Evolutionary conservation across 2,329 filamentous ascomycete genomes (phyloP).

Genomic region (Xylaria sp.): DNA sequence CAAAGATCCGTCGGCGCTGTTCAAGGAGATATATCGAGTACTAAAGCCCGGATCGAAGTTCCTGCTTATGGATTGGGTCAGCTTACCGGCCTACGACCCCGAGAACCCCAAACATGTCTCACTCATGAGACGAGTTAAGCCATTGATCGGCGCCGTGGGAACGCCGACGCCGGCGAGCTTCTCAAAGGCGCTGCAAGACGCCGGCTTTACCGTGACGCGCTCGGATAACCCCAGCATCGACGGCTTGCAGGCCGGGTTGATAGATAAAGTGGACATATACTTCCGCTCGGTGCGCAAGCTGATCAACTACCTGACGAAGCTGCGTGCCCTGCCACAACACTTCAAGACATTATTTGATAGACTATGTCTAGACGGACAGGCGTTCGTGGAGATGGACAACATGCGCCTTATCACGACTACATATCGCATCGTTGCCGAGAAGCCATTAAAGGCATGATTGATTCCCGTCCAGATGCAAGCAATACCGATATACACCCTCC

Average conservation of each 20-base stretch:
- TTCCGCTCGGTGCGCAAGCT: conserved; percentile 63
- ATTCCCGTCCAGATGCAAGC: neutral
- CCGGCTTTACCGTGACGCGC: conserved; percentile 60
- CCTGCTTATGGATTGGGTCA: conserved; percentile 65
- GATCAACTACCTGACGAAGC: conserved; percentile 60
- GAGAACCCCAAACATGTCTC: conserved; percentile 59
- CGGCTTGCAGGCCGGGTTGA: conserved; percentile 63
- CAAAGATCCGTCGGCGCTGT: conserved; percentile 60
- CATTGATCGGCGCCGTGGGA: conserved; percentile 65
- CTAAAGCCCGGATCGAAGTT: conserved; percentile 63
- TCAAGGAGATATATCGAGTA: conserved; percentile 61
- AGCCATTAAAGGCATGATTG: conserved; percentile 42
- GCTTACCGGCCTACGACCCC: conserved; percentile 61
- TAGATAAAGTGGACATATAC: conserved; percentile 65
- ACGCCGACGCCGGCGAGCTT: conserved; percentile 62
- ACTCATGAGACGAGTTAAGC: conserved; percentile 66
- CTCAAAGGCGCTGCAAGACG: conserved; percentile 57
- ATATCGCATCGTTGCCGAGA: conserved; percentile 64
- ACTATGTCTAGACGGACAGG: conserved; percentile 63
- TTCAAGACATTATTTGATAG: conserved; percentile 66
- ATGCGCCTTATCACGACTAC: conserved; percentile 64
- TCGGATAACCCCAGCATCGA: conserved; percentile 65
- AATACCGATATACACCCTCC: neutral
- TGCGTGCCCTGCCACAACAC: conserved; percentile 60
- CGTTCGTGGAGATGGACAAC: conserved; percentile 66